Evolutionary conservation across 495 filamentous ascomycete species (phyloP).

Genomic region (Halenospora varia): DNA sequence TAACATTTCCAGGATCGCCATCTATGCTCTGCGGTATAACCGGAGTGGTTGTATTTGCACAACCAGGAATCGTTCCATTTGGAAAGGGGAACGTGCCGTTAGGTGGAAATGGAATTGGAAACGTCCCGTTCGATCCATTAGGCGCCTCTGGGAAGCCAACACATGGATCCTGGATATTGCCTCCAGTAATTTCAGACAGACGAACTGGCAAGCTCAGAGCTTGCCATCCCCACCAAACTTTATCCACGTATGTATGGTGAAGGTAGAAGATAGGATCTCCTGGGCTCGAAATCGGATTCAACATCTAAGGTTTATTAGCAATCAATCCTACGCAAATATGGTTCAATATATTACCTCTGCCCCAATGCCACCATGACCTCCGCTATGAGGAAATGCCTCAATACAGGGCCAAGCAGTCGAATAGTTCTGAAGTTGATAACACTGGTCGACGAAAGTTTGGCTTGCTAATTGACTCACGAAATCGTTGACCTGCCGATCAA

Average conservation of each 20-base stretch:
- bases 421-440: not conserved
- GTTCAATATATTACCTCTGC: not conserved
- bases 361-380: not conserved
- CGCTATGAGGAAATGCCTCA: not conserved
- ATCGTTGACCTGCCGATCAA: conserved; percentile 14
- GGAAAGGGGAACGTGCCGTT: too few species aligned
- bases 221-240: conserved; percentile 8
- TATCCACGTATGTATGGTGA: conserved; percentile 4
- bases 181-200: not conserved
- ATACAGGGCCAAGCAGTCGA: not conserved
- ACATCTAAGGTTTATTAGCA: not conserved
- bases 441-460: not conserved
- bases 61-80: not conserved
- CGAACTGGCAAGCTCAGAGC: not conserved
- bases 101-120: not conserved
- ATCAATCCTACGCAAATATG: not conserved
- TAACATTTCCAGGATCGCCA: conserved; percentile 5
- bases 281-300: not conserved
- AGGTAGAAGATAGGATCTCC: conserved; percentile 10
- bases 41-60: not conserved
- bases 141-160: not conserved
- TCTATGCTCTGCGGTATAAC: not conserved
- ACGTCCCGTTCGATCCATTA: not conserved
- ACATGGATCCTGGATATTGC: conserved; percentile 1
- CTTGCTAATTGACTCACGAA: not conserved